Evolutionary conservation across 495 filamentous ascomycete species (phyloP), one percentile per base, ranked within the genome.

Genomic region (Friedmanniomyces simplex): DNA sequence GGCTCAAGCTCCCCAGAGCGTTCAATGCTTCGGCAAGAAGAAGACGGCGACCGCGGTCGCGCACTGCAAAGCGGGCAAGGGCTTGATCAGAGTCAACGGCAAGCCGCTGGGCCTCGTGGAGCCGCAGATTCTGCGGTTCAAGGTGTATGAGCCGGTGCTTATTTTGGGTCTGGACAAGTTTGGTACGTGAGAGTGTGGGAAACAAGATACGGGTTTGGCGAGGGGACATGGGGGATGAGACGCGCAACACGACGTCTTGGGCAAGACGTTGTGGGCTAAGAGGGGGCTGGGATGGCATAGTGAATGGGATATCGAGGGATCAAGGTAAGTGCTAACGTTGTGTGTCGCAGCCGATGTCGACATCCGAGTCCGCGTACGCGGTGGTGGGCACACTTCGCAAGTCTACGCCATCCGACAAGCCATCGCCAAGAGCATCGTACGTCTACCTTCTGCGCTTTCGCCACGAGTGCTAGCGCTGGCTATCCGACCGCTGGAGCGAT

Each of bases 341-440:
- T 43, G 32, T 37, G 34, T 54, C 24, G n/a, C 57, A 72, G 71
- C 88, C 67, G 78, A 82, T 68, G 87, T 97, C 78, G 93, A 98
- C 72, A 98, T 98, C 83, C 88, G 93, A 66, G 87, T 97, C 69
- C 88, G 90, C 62, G 93, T 98, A 69, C 80, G 85, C 65, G 93
- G 93, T 74, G 93, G 93, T 84, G 93, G 93, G 78, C 94, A 97
- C 82, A 87, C 88, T 60, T 97, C 93, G 22, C 93, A 97, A 76
- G 82, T 98, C 76, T 98, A 97, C 79, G 93, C 93, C 67, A 89
- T 95, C 79, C 90, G 93, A 67, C 93, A 98, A 81, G 91, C 94
- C 63, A 97, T 98, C 75, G 83, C 91, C 76, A 98, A 98, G 82
- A 88, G 86, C 68, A 88, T 95, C 65, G 88, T 71, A 61, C 53